A percentile compares a stretch with the other conserved stretches of the same genome.
phyloP scores from a whole-genome alignment of 495 filamentous ascomycete genomes.

The Xylaria bambusicola region DNA sequence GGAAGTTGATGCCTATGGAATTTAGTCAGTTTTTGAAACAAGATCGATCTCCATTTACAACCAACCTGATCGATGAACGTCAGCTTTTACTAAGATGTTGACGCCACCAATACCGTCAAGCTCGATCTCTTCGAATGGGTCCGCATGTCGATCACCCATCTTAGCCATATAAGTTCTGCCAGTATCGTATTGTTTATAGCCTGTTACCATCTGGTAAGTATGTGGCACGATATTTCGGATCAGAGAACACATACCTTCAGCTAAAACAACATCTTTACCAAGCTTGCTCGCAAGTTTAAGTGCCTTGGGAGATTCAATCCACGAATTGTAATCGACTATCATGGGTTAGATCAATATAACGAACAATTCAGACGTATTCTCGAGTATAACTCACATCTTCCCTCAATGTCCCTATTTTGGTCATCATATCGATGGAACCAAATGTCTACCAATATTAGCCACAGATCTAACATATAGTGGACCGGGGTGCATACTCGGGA shows the following conservation, averaged over 20 bases:
- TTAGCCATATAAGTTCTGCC: constrained; percentile 81
- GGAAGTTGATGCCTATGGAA: constrained; percentile 86
- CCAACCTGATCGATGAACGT: constrained; percentile 91
- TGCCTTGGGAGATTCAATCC: constrained; percentile 89
- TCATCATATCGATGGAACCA: constrained; percentile 95
- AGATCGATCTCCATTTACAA: constrained; percentile 4
- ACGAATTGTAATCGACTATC: constrained; percentile 97
- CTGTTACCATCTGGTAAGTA: constrained; percentile 39
- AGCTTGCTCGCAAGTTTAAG: constrained; percentile 70
- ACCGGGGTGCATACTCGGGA: constrained; percentile 73
- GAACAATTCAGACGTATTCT: background rate
- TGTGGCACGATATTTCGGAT: too few species aligned
- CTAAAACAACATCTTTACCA: constrained; percentile 77
- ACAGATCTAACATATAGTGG: background rate
- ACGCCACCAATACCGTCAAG: constrained; percentile 97
- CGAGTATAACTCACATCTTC: constrained; percentile 62
- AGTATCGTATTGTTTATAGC: constrained; percentile 91
- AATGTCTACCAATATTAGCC: constrained; percentile 66
- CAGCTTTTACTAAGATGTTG: constrained; percentile 95
- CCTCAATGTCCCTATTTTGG: constrained; percentile 83
- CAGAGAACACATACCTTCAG: constrained; percentile 73
- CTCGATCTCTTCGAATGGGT: constrained; percentile 87
- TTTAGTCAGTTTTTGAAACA: constrained; percentile 13
- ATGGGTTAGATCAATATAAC: background rate
- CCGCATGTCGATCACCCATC: constrained; percentile 87